Base-by-base conservation (phyloP, 2,329 filamentous ascomycete species). In the Xylaria sp. region DNA sequence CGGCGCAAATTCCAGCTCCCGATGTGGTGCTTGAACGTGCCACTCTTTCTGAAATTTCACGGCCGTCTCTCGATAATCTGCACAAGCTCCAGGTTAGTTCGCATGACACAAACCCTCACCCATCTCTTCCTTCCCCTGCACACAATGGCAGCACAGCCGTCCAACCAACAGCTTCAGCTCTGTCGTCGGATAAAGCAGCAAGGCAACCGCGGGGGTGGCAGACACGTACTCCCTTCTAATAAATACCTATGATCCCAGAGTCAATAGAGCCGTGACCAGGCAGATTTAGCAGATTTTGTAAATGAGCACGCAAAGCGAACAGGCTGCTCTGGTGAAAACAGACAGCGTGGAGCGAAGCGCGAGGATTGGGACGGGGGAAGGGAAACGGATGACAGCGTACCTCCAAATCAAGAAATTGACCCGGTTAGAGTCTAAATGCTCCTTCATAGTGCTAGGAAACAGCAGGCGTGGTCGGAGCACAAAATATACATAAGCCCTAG, bases 371-470 rank as follows among this genome's bases (percentile, higher is more conserved):
- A 64, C 55, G 69, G 65, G 59, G 65, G 51, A 68, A 62, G 61
- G 71, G 58, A 65, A 67, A 64, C 66, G 68, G 72, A 71, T 74
- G 74, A 75, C 73, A 76, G 86, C 88, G 81, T 84, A 91, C 89
- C 88, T 90, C 89, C 89, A 91, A 79, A 91, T 85, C 80, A 91
- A 85, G 84, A 88, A 91, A 84, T 91, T 91, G 85, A 91, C 83
- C 84, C 87, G 85, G 80, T 91, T 85, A 73, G 87, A 90, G 84
- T 90, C 86, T 76, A 91, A 84, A 78, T 84, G 84, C 82, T 89
- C 87, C 83, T 88, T 89, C 86, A 88, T 89, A 76, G 75, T 80
- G 73, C 73, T 37, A 71, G 32, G 48, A 59, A 61, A 54, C 29
- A 58, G 32, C 66, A 62, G 60, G 51, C 63, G 66, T 58, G 16